Conservation (phyloP, 495 filamentous ascomycete genomes). For the Xylaria acuta region DNA sequence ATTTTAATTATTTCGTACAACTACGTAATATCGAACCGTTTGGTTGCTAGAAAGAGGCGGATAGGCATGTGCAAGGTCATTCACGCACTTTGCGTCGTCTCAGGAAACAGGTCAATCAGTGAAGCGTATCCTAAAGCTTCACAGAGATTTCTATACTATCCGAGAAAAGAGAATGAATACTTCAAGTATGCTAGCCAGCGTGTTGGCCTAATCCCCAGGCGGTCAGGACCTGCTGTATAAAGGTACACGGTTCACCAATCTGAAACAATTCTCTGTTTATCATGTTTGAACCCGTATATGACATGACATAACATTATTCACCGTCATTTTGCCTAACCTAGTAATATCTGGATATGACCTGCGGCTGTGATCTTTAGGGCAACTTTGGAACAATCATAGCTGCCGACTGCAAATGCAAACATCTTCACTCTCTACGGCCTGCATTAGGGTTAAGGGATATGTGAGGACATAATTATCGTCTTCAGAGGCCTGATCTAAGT, state of each 20-base stretch:
- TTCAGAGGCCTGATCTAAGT: too few species aligned
- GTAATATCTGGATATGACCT: neutral
- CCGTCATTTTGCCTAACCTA: neutral
- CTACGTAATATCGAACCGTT: neutral
- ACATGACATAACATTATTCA: neutral
- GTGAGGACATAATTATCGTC: too few species aligned
- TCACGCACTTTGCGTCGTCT: neutral
- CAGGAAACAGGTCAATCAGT: neutral
- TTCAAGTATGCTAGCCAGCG: neutral
- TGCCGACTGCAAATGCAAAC: neutral
- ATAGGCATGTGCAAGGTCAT: neutral
- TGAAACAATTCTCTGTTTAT: neutral
- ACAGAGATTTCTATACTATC: neutral
- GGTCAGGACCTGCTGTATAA: too few species aligned
- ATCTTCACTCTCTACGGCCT: neutral
- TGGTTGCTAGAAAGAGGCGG: neutral
- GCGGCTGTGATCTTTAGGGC: neutral
- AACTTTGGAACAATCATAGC: neutral
- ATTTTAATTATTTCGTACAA: neutral
- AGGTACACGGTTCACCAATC: too few species aligned
- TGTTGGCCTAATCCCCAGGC: neutral
- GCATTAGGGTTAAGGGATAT: too few species aligned
- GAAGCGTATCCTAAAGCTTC: neutral
- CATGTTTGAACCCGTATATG: neutral
- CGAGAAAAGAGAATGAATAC: neutral